Evolutionary conservation across 768 basidiomycete species (phyloP), one percentile per base, ranked within the genome.

Genomic region (Amanita exitialis): DNA sequence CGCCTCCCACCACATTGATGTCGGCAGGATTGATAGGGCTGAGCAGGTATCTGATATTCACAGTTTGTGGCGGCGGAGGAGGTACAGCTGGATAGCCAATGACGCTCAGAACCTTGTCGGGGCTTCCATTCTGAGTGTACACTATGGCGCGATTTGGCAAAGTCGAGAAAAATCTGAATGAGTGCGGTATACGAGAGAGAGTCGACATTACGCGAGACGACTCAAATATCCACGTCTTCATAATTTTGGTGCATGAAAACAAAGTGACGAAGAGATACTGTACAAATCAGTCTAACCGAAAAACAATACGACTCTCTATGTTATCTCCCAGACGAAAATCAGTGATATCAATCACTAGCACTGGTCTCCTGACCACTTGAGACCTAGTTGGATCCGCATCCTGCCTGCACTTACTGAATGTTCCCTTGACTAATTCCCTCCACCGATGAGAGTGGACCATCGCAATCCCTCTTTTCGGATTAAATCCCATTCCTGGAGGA

Each of bases 11-110:
- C 50, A 85, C 82, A 54, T 90, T 90, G 61, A 88, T 63, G 54
- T 91, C 90, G 13, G 89, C 80, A 3, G 88, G 89, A 61, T 91
- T 90, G 52, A 91, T 78, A 7, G 89, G 85, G 4, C 86, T 74
- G 18, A 88, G 73, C 10, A 85, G 67, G 61, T 85, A 79, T 54
- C 72, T 75, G 62, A 91, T 62, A 61, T 86, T 87, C 32, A 81
- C 65, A 0, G 82, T 76, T 51, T 70, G 65, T n/a, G 78, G 69
- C 5, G 70, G 58, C 1, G 87, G 85, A 0, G 73, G 59, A 6
- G 78, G 69, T 8, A 82, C 69, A 1, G 70, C 53, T 0, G 77
- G 76, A 57, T 77, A 80, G 0, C 76, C 73, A 38, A 78, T 54
- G 2, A 73, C 71, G 6, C 64, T 67, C 43, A 91, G 69, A 32